These are phyloP conservation scores for Xerophyta viscosa DNA, from an alignment of 106 monocot genomes.

Conservation along the genomic window DNA sequence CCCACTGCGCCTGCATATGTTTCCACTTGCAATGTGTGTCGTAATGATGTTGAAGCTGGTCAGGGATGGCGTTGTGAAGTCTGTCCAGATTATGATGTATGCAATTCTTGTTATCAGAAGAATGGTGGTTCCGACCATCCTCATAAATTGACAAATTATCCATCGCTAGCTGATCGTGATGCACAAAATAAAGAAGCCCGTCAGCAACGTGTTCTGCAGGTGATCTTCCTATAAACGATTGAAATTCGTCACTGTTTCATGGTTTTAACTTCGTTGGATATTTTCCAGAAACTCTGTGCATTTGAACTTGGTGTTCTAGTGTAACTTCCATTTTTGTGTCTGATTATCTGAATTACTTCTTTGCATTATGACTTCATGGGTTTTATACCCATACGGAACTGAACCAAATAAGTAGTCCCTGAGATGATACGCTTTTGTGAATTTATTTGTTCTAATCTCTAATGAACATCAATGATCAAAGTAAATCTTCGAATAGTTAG, in stretches of 20 bases:
- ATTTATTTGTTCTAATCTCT: no score
- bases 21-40: conserved; percentile 77
- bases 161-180: conserved; percentile 65
- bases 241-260: neutral
- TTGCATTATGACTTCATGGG: no score
- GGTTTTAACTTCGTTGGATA: neutral
- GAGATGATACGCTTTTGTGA: no score
- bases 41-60: conserved; percentile 81
- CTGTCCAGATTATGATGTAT: conserved; percentile 95
- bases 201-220: conserved; percentile 82
- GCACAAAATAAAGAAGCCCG: conserved; percentile 93
- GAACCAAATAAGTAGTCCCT: no score
- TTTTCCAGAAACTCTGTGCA: neutral
- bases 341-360: no score
- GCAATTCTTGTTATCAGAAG: conserved; percentile 72
- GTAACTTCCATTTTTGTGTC: neutral
- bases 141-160: conserved; percentile 80
- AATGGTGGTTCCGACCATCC: conserved; percentile 72
- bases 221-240: conserved; percentile 5
- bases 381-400: no score
- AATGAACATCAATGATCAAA: no score
- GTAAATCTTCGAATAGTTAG: no score
- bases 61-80: conserved; percentile 92
- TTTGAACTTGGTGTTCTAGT: neutral
- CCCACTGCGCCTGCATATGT: conserved; percentile 97